Percentiles rank a stretch among this genome's conserved stretches.
These are phyloP conservation scores for Vaccinium darrowii DNA, from an alignment of 148 eudicot genomes.

Conservation along the genomic window DNA sequence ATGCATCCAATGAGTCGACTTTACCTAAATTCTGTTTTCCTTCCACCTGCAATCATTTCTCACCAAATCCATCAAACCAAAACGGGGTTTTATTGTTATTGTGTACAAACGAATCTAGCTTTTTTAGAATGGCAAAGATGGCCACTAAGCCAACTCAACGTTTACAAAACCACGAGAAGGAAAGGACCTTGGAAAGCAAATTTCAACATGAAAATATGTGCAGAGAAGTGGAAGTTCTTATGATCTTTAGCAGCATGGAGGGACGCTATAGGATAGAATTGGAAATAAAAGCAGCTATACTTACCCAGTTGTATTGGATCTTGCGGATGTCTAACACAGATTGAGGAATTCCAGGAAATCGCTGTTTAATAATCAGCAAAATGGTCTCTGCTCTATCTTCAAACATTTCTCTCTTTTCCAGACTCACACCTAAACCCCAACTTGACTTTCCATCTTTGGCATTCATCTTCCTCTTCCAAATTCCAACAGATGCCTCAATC, in stretches of 20 bases:
- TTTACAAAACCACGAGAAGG: background rate
- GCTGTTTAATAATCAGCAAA: conserved; percentile 53
- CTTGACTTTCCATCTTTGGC: conserved; percentile 53
- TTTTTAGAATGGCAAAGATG: background rate
- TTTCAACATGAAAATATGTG: background rate
- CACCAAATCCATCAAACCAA: background rate
- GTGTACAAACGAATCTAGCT: background rate
- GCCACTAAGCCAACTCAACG: background rate
- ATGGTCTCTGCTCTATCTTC: conserved; percentile 73
- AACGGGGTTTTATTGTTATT: background rate
- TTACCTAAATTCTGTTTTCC: background rate
- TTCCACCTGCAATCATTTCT: background rate
- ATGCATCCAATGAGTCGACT: too few species aligned
- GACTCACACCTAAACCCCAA: conserved; percentile 70
- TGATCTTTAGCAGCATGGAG: background rate
- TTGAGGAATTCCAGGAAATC: conserved; percentile 63
- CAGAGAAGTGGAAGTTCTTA: background rate
- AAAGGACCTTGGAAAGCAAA: background rate
- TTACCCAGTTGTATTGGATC: conserved; percentile 61
- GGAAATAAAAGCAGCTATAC: background rate
- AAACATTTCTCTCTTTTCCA: conserved; percentile 68
- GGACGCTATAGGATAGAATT: background rate
- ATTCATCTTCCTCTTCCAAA: conserved; percentile 66
- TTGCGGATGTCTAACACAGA: conserved; percentile 67
- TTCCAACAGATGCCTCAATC: conserved; percentile 68